Conservation (phyloP, 2,329 filamentous ascomycete genomes). For the Aspergillus bombycis region DNA sequence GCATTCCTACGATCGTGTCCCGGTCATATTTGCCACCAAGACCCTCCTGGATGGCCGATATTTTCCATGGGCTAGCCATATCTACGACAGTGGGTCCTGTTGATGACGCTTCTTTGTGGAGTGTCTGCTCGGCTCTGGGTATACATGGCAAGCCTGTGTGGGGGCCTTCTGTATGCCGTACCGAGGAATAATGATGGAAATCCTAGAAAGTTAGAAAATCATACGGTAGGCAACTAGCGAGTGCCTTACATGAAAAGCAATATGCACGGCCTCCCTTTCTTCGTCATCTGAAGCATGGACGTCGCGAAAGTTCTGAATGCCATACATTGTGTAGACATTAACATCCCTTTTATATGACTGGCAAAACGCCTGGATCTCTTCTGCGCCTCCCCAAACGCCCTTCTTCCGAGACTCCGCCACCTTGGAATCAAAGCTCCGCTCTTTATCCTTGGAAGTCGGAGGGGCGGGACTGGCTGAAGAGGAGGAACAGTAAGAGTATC, state of each 20-base stretch:
- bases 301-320: slow-evolving; percentile 50
- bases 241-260: slow-evolving; percentile 64
- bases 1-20: slow-evolving; percentile 54
- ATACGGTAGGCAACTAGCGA: not conserved
- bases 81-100: slow-evolving; percentile 29
- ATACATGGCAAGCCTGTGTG: slow-evolving; percentile 60
- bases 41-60: slow-evolving; percentile 55
- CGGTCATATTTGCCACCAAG: slow-evolving; percentile 56
- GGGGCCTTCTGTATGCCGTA: slow-evolving; percentile 63
- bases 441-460: slow-evolving; percentile 56
- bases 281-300: slow-evolving; percentile 44
- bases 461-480: slow-evolving; percentile 46
- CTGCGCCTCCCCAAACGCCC: slow-evolving; percentile 67
- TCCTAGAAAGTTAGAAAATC: slow-evolving; percentile 43
- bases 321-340: slow-evolving; percentile 57
- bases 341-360: slow-evolving; percentile 65
- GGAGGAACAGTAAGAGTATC: slow-evolving; percentile 54
- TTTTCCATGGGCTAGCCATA: slow-evolving; percentile 58
- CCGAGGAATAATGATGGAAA: slow-evolving; percentile 69
- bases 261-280: slow-evolving; percentile 51
- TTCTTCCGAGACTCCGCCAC: slow-evolving; percentile 62
- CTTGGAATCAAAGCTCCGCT: slow-evolving; percentile 62
- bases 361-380: slow-evolving; percentile 69
- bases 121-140: slow-evolving; percentile 19
- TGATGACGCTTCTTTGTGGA: slow-evolving; percentile 19